A percentile compares a stretch with the other conserved stretches of the same genome.
These are phyloP conservation scores for Phaeosphaeria sp. DNA, from an alignment of 2,329 filamentous ascomycete genomes.

Conservation along the genomic window DNA sequence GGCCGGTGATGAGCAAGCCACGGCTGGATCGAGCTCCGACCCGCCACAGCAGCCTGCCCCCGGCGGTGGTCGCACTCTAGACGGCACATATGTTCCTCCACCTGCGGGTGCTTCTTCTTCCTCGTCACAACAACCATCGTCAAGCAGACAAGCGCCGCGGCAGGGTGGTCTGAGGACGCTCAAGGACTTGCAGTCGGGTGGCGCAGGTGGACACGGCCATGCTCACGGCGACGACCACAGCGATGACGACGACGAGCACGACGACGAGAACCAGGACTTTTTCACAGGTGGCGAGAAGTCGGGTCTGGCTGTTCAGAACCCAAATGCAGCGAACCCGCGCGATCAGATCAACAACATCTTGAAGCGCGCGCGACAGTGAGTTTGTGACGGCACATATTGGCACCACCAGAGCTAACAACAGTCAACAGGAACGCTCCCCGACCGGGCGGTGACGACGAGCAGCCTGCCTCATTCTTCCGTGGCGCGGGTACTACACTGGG, in stretches of 20 bases:
- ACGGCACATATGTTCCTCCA: slow-evolving; percentile 43
- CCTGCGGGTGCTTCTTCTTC: slow-evolving; percentile 24
- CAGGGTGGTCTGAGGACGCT: slow-evolving; percentile 52
- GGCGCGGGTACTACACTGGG: slow-evolving; percentile 79
- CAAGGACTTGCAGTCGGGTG: slow-evolving; percentile 55
- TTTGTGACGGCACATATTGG: not conserved
- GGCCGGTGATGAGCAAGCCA: slow-evolving; percentile 39
- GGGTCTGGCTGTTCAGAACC: slow-evolving; percentile 71
- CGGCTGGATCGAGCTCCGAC: slow-evolving; percentile 21
- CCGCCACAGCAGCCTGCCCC: slow-evolving; percentile 29
- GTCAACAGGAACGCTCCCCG: slow-evolving; percentile 64
- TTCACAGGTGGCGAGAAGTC: slow-evolving; percentile 90
- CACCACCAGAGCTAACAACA: slow-evolving; percentile 27
- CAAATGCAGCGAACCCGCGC: slow-evolving; percentile 58
- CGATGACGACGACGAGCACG: slow-evolving; percentile 67
- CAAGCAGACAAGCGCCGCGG: slow-evolving; percentile 35
- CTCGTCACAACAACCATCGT: slow-evolving; percentile 31
- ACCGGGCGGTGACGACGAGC: slow-evolving; percentile 60
- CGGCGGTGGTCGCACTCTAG: slow-evolving; percentile 47
- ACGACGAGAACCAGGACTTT: slow-evolving; percentile 69
- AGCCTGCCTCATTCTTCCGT: slow-evolving; percentile 63
- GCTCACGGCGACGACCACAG: slow-evolving; percentile 61
- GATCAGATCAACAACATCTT: slow-evolving; percentile 60
- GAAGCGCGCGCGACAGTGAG: slow-evolving; percentile 54
- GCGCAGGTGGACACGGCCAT: slow-evolving; percentile 46